Evolutionary conservation across 495 filamentous ascomycete species (phyloP).

Genomic region (Penicillium paxilli): DNA sequence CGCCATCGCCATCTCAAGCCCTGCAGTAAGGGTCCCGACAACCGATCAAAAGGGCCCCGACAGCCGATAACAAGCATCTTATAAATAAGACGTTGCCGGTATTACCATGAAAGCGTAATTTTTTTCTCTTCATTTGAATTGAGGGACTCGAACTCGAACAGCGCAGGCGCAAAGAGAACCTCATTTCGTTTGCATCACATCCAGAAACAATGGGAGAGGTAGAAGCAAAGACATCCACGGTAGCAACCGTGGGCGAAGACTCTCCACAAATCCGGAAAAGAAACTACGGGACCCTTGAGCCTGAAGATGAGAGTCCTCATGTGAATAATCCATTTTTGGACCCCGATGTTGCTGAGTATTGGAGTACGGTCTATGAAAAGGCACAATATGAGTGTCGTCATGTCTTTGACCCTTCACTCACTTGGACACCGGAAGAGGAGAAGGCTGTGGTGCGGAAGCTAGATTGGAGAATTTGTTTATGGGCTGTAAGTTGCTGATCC

Average conservation of each 20-base stretch:
- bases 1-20: conserved; percentile 2
- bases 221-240: neutral
- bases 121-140: neutral
- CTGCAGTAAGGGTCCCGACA: neutral
- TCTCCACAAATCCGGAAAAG: neutral
- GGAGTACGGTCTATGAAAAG: conserved; percentile 47
- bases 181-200: neutral
- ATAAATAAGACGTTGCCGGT: neutral
- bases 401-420: conserved; percentile 52
- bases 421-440: conserved; percentile 57
- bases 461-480: conserved; percentile 53
- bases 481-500: conserved; percentile 43
- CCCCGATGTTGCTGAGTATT: conserved; percentile 45
- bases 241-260: neutral
- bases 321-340: conserved; percentile 41
- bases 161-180: too few relatives aligned
- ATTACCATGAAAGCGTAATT: neutral
- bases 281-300: conserved; percentile 6
- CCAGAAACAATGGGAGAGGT: neutral
- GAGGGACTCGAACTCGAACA: neutral
- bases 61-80: neutral
- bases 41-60: too few relatives aligned
- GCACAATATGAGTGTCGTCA: conserved; percentile 55
- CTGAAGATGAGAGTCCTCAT: neutral
- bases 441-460: conserved; percentile 50